Evolutionary conservation across 75 land plant genomes (phyloP).

Genomic region (Picea glauca): DNA sequence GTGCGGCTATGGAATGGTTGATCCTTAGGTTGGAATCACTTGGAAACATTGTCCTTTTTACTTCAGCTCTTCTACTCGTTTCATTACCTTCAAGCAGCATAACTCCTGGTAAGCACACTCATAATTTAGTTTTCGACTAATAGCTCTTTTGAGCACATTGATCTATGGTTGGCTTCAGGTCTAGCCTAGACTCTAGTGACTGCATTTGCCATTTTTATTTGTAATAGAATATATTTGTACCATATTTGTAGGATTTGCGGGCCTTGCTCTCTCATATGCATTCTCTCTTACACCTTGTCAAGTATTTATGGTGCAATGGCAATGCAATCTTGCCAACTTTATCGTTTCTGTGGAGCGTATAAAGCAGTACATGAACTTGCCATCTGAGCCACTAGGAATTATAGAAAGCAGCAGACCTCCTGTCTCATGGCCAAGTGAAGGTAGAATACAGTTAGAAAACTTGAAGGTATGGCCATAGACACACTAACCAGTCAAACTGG

Average conservation of each 20-base stretch:
- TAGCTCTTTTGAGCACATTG: not conserved
- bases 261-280: conserved; percentile 78
- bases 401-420: conserved; percentile 59
- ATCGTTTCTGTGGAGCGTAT: conserved; percentile 86
- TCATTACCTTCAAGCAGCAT: conserved; percentile 48
- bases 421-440: conserved; percentile 60
- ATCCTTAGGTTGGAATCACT: conserved; percentile 59
- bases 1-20: conserved; percentile 73
- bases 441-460: conserved; percentile 49
- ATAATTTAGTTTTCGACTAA: not conserved
- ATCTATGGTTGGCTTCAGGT: not conserved
- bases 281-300: conserved; percentile 41
- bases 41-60: conserved; percentile 32
- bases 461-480: conserved; percentile 30
- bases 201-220: not conserved
- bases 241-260: conserved; percentile 59
- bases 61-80: conserved; percentile 56
- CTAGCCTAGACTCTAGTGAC: not conserved
- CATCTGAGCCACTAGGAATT: conserved; percentile 63
- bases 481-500: not conserved
- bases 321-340: conserved; percentile 66
- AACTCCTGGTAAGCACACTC: conserved; percentile 46
- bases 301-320: conserved; percentile 46
- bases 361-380: conserved; percentile 72
- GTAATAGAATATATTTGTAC: conserved; percentile 11